phyloP scores from a whole-genome alignment of 2,329 filamentous ascomycete genomes.

The Rhexocercosporidium sp. region DNA sequence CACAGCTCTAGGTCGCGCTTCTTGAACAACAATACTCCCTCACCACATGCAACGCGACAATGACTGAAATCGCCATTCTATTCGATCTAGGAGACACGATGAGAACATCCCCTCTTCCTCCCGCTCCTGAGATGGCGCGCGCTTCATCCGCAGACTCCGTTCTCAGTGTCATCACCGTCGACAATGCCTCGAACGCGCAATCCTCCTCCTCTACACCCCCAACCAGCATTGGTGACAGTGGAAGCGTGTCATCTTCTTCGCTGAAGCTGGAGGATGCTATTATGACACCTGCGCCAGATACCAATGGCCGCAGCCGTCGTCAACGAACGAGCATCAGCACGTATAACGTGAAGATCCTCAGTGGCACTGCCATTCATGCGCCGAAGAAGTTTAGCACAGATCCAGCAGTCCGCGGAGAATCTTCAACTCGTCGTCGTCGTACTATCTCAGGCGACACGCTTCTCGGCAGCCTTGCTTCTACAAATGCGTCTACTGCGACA shows the following conservation, averaged over 20 bases:
- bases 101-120: conserved; percentile 24
- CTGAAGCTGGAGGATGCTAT: conserved; percentile 34
- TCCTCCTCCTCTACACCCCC: conserved; percentile 58
- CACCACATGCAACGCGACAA: conserved; percentile 24
- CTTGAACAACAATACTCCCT: conserved; percentile 9
- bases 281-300: conserved; percentile 17
- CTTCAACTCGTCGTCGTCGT: conserved; percentile 46
- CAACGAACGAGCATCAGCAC: conserved; percentile 60
- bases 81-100: conserved; percentile 33
- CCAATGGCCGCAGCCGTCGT: conserved; percentile 57
- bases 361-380: conserved; percentile 64
- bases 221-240: conserved; percentile 67
- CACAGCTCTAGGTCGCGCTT: conserved; percentile 11
- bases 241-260: conserved; percentile 59
- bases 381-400: conserved; percentile 50
- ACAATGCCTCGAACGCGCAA: conserved; percentile 36
- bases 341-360: conserved; percentile 70
- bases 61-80: conserved; percentile 28
- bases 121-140: conserved; percentile 31
- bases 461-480: conserved; percentile 39
- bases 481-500: conserved; percentile 34
- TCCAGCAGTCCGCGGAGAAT: conserved; percentile 24
- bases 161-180: conserved; percentile 37
- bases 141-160: conserved; percentile 38
- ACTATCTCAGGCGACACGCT: conserved; percentile 50